These are phyloP conservation scores for Cyphellophora europaea DNA, from an alignment of 2,329 filamentous ascomycete genomes.

Conservation along the genomic window DNA sequence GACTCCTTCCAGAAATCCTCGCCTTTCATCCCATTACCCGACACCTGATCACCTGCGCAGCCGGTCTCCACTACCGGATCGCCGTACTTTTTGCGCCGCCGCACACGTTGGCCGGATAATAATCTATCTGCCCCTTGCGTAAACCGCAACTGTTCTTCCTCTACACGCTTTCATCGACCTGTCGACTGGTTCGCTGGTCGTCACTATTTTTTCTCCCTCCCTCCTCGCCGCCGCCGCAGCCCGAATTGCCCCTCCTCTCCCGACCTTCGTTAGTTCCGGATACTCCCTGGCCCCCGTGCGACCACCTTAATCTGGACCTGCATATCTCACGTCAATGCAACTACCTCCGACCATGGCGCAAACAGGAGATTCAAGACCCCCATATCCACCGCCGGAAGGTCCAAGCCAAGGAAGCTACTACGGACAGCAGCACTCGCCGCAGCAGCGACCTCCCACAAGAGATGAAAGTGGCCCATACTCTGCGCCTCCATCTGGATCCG, in stretches of 20 bases:
- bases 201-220: slow-evolving; percentile 16
- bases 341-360: slow-evolving; percentile 16
- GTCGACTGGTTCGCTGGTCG: slow-evolving; percentile 19
- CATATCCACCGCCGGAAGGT: slow-evolving; percentile 17
- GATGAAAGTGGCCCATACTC: slow-evolving; percentile 15
- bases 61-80: neutral
- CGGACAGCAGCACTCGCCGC: slow-evolving; percentile 14
- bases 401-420: slow-evolving; percentile 14
- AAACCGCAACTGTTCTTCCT: neutral
- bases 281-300: slow-evolving; percentile 14
- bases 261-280: slow-evolving; percentile 16
- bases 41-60: neutral
- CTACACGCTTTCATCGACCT: slow-evolving; percentile 9
- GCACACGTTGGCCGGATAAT: neutral
- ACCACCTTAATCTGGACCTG: slow-evolving; percentile 10
- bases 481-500: slow-evolving; percentile 16
- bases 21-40: too few relatives aligned
- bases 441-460: slow-evolving; percentile 9
- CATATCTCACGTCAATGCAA: slow-evolving; percentile 6
- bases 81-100: neutral
- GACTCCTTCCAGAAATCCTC: slow-evolving; percentile 4
- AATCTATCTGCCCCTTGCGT: neutral
- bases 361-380: slow-evolving; percentile 16
- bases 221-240: slow-evolving; percentile 6
- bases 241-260: slow-evolving; percentile 6